Evolutionary conservation across 2,329 filamentous ascomycete genomes (phyloP), one percentile per base, ranked within the genome.

Genomic region (Aspergillus eucalypticola): DNA sequence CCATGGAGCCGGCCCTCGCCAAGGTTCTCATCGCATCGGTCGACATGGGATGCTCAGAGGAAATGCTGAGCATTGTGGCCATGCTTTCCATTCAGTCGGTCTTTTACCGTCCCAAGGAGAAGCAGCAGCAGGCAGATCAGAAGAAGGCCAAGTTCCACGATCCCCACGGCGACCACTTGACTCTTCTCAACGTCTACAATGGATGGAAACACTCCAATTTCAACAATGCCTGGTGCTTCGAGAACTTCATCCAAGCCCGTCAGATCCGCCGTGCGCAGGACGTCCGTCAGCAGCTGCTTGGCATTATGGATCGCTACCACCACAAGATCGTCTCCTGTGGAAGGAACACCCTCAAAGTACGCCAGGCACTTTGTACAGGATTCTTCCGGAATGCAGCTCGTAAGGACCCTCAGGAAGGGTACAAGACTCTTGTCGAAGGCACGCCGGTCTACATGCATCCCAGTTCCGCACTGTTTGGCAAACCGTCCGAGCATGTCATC

Each of bases 101-200:
- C 46, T 99, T 98, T 78, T 96, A 97, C 76, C 88, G 96, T 0
- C 95, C 96, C 0, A 96, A 97, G 71, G 96, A 99, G 73, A 99
- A 99, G 79, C 94, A 98, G 72, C 85, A 90, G 51, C 92, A 96
- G 75, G 95, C 96, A 3, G 95, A 99, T 72, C 91, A 97, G 76
- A 98, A 98, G 82, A 97, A 97, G 78, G 84, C 92, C 66, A 97
- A 97, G 75, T 99, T 99, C 79, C 92, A 97, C 78, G 95, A 99
- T 71, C 90, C 94, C 0, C 88, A 92, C 59, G 95, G 95, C 55
- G 95, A 99, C 72, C 95, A 99, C 71, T 83, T 99, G 11, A 99
- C 95, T 0, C 83, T 98, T 0, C 86, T 99, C 46, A 99, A 99
- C 69, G 93, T 99, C 0, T 99, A 96, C 81, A 96, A 97, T 71